phyloP scores from a whole-genome alignment of 345 rosid genomes.

The Syzygium aromaticum region DNA sequence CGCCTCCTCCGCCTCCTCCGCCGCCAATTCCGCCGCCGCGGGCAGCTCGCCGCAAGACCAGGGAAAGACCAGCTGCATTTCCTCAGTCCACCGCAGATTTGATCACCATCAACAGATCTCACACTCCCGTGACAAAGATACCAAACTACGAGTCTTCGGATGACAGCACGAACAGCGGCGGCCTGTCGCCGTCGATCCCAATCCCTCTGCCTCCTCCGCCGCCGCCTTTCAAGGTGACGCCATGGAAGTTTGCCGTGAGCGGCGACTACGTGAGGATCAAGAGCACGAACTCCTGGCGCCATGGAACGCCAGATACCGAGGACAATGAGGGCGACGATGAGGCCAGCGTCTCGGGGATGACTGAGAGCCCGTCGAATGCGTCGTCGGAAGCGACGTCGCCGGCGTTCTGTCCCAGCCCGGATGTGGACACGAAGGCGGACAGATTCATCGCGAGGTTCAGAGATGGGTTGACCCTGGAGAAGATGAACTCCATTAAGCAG shows the following conservation, averaged over 20 bases:
- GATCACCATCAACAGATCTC: constrained; percentile 10
- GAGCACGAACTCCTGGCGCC: constrained; percentile 42
- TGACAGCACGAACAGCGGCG: constrained; percentile 26
- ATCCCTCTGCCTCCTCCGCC: constrained; percentile 80
- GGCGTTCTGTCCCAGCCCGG: constrained; percentile 75
- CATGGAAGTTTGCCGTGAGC: constrained; percentile 46
- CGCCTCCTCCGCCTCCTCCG: constrained; percentile 29
- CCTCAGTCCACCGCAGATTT: constrained; percentile 12
- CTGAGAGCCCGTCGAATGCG: not conserved
- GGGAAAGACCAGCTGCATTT: not conserved
- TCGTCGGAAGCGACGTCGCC: not conserved
- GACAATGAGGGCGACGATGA: constrained; percentile 20
- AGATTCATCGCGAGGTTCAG: constrained; percentile 76
- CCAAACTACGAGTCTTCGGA: constrained; percentile 9
- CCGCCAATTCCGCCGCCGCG: constrained; percentile 48
- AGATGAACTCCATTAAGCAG: constrained; percentile 44
- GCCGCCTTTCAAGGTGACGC: constrained; percentile 65
- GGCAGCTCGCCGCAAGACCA: constrained; percentile 19
- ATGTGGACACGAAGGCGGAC: constrained; percentile 77
- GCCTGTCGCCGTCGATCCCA: constrained; percentile 40
- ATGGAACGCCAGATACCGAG: constrained; percentile 47
- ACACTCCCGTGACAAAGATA: constrained; percentile 17
- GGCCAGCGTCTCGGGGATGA: constrained; percentile 9
- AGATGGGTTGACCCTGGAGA: constrained; percentile 71
- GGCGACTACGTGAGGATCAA: constrained; percentile 69